Evolutionary conservation across 2,329 filamentous ascomycete genomes (phyloP).

Genomic region (Madurella fahalii): DNA sequence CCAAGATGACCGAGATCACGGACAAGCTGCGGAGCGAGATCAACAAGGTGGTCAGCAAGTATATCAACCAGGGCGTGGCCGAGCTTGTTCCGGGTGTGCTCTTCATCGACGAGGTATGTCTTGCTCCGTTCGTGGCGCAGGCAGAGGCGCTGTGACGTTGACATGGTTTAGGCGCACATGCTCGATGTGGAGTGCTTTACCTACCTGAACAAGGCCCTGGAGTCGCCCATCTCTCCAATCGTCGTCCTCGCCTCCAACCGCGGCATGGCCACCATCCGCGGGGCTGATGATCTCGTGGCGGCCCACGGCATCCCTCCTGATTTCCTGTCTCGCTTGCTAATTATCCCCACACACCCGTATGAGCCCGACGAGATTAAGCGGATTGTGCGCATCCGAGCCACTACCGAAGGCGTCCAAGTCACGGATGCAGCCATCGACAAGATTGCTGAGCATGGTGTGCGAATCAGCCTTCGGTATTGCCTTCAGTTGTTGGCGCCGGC

Average conservation of each 20-base stretch:
- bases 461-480: slow-evolving; percentile 87
- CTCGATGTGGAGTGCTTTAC: slow-evolving; percentile 99
- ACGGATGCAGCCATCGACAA: slow-evolving; percentile 81
- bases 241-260: slow-evolving; percentile 97
- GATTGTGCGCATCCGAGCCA: slow-evolving; percentile 81
- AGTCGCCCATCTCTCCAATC: slow-evolving; percentile 90
- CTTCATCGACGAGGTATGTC: slow-evolving; percentile 90
- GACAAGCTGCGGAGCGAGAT: slow-evolving; percentile 95
- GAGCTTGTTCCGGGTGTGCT: slow-evolving; percentile 97
- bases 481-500: slow-evolving; percentile 86
- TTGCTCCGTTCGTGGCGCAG: neutral
- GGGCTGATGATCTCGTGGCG: slow-evolving; percentile 74
- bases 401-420: slow-evolving; percentile 75
- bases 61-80: slow-evolving; percentile 96
- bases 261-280: slow-evolving; percentile 87
- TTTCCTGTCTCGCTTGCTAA: slow-evolving; percentile 88
- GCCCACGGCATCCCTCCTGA: slow-evolving; percentile 94
- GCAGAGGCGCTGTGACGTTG: neutral
- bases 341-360: slow-evolving; percentile 92
- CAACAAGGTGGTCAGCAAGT: slow-evolving; percentile 98
- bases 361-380: slow-evolving; percentile 83
- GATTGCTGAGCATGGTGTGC: slow-evolving; percentile 80
- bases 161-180: slow-evolving; percentile 77
- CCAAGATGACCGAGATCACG: slow-evolving; percentile 98
- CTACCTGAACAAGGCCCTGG: slow-evolving; percentile 96